Conservation (phyloP, 352 stramenopile species). For the Discostella stelligera region DNA sequence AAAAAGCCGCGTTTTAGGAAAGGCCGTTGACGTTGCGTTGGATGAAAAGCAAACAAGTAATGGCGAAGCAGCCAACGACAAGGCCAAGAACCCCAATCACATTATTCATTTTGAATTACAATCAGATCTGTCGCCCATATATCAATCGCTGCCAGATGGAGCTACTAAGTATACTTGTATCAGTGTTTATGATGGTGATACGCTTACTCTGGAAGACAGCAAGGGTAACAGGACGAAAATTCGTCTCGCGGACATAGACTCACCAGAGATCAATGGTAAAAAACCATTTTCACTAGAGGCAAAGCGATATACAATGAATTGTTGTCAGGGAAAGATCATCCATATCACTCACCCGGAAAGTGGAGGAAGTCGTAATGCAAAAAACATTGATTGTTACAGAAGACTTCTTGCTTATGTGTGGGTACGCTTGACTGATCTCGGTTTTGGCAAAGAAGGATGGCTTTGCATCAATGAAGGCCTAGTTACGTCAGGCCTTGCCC, state of each 20-base stretch:
- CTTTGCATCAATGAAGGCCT: constrained; percentile 78
- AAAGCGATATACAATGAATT: constrained; percentile 68
- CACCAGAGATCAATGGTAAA: constrained; percentile 73
- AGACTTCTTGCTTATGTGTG: constrained; percentile 65
- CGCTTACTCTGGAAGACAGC: constrained; percentile 60
- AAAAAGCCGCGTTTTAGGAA: no score
- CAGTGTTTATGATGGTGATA: constrained; percentile 80
- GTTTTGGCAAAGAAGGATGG: constrained; percentile 27
- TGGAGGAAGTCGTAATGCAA: constrained; percentile 21
- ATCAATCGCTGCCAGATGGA: constrained; percentile 47
- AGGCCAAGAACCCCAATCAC: constrained; percentile 12
- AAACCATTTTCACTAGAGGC: constrained; percentile 73
- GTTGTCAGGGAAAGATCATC: constrained; percentile 62
- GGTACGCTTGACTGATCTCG: constrained; percentile 27
- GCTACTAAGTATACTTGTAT: constrained; percentile 48
- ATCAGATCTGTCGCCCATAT: constrained; percentile 45
- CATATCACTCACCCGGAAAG: constrained; percentile 44
- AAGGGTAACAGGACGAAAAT: constrained; percentile 37
- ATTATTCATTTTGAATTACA: constrained; percentile 18
- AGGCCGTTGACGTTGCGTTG: no score
- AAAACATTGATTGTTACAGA: constrained; percentile 71
- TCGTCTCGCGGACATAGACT: constrained; percentile 75
- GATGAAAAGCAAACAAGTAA: no score
- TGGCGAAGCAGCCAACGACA: no score
- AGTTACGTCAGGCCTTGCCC: constrained; percentile 57